Evolutionary conservation across 2,329 filamentous ascomycete species (phyloP).

Genomic region (Cladosporium sp.): DNA sequence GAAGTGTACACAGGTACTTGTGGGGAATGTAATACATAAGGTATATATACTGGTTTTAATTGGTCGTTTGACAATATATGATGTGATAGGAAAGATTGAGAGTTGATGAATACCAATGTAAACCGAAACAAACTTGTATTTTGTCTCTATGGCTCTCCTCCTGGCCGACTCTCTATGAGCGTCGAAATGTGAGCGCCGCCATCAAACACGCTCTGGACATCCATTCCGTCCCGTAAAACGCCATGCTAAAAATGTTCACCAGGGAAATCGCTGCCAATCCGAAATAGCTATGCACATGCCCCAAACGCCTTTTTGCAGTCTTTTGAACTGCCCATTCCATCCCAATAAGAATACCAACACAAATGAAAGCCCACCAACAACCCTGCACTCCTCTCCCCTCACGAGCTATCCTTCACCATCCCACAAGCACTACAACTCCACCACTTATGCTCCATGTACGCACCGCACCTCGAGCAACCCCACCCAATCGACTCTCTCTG

Average conservation of each 20-base stretch:
- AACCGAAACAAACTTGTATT: no score
- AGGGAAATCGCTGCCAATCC: not conserved
- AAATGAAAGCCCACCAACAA: not conserved
- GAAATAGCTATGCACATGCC: not conserved
- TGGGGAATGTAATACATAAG: no score
- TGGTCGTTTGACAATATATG: no score
- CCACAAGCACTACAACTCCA: slow-evolving; percentile 66
- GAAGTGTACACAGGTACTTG: no score
- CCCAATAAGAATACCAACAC: not conserved
- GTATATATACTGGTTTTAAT: no score
- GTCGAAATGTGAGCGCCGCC: no score
- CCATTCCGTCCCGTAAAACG: not conserved
- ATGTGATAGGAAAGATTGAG: no score
- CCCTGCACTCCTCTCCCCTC: not conserved
- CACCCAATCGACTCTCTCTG: slow-evolving; percentile 57
- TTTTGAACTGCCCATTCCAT: not conserved
- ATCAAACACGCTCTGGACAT: not conserved
- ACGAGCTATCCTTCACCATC: slow-evolving; percentile 53
- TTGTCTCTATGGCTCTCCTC: no score
- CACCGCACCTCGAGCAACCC: slow-evolving; percentile 60
- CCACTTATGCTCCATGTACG: slow-evolving; percentile 66
- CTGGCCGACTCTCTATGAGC: no score
- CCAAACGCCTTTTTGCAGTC: not conserved
- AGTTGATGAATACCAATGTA: no score
- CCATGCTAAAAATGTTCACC: not conserved